A percentile compares a stretch with the other conserved stretches of the same genome.
These are phyloP conservation scores for Hypoxylon sp. DNA, from an alignment of 2,329 filamentous ascomycete species.

Conservation along the genomic window DNA sequence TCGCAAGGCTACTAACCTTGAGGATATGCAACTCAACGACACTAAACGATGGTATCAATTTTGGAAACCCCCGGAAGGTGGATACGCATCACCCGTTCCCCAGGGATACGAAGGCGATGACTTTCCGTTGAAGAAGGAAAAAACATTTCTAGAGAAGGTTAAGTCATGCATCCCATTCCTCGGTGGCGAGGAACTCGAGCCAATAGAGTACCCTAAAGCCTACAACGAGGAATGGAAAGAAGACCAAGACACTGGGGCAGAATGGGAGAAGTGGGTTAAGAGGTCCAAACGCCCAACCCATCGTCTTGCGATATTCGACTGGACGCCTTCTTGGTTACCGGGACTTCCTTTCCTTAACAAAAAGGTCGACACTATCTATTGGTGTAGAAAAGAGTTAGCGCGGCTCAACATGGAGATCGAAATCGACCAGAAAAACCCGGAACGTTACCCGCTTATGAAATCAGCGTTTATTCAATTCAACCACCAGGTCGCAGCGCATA, in stretches of 20 bases:
- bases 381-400: constrained; percentile 88
- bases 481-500: constrained; percentile 95
- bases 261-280: constrained; percentile 87
- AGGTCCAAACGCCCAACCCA: constrained; percentile 88
- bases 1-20: constrained; percentile 64
- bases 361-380: constrained; percentile 96
- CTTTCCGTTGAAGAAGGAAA: constrained; percentile 62
- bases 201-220: constrained; percentile 72
- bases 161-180: constrained; percentile 66
- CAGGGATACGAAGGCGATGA: constrained; percentile 66
- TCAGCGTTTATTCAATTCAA: constrained; percentile 99
- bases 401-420: constrained; percentile 93
- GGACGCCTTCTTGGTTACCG: constrained; percentile 77
- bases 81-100: constrained; percentile 73
- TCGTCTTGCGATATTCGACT: constrained; percentile 74
- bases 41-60: constrained; percentile 72
- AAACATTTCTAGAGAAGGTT: constrained; percentile 66
- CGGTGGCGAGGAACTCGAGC: constrained; percentile 59
- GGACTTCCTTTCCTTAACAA: constrained; percentile 83
- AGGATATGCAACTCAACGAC: constrained; percentile 65
- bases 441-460: constrained; percentile 92
- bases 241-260: constrained; percentile 73
- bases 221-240: constrained; percentile 71
- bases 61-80: constrained; percentile 74
- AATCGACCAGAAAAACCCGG: constrained; percentile 85